Percentiles rank a stretch among this genome's conserved stretches.
These are phyloP conservation scores for Penicillium sp. DNA, from an alignment of 2,329 filamentous ascomycete species.

Conservation along the genomic window DNA sequence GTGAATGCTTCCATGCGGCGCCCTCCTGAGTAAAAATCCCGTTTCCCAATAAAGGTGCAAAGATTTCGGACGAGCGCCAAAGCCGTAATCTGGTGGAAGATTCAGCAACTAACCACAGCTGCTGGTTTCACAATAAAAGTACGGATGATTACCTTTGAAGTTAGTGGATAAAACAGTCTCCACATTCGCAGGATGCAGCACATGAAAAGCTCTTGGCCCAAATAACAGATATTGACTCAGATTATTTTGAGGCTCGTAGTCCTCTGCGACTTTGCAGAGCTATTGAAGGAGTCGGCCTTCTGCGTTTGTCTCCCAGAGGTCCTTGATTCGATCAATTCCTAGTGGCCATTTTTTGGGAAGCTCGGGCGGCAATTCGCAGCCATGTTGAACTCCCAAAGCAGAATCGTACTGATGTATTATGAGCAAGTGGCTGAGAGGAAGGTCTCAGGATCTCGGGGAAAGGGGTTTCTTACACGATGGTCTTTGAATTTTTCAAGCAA, in stretches of 20 bases:
- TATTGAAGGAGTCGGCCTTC: conserved; percentile 7
- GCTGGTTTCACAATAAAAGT: background rate
- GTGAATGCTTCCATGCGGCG: conserved; percentile 28
- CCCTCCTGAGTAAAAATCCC: conserved; percentile 24
- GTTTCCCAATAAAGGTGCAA: background rate
- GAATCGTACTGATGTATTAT: background rate
- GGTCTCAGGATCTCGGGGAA: background rate
- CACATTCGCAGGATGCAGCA: conserved; percentile 7
- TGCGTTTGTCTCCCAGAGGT: conserved; percentile 8
- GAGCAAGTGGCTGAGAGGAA: background rate
- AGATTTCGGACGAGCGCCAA: background rate
- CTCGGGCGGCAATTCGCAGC: conserved; percentile 5
- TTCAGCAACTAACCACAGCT: background rate
- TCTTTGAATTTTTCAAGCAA: background rate
- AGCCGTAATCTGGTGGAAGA: background rate
- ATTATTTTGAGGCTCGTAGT: conserved; percentile 7
- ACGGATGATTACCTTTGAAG: conserved; percentile 4
- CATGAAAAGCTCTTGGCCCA: conserved; percentile 3
- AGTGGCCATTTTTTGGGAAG: conserved; percentile 7
- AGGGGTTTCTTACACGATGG: conserved; percentile 1
- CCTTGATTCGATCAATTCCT: conserved; percentile 9
- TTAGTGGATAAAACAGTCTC: conserved; percentile 7
- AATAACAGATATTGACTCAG: conserved; percentile 6
- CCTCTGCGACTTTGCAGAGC: conserved; percentile 4
- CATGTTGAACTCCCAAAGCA: background rate